Evolutionary conservation across 2,329 filamentous ascomycete species (phyloP), one percentile per base, ranked within the genome.

Genomic region (Pseudopithomyces maydicus): DNA sequence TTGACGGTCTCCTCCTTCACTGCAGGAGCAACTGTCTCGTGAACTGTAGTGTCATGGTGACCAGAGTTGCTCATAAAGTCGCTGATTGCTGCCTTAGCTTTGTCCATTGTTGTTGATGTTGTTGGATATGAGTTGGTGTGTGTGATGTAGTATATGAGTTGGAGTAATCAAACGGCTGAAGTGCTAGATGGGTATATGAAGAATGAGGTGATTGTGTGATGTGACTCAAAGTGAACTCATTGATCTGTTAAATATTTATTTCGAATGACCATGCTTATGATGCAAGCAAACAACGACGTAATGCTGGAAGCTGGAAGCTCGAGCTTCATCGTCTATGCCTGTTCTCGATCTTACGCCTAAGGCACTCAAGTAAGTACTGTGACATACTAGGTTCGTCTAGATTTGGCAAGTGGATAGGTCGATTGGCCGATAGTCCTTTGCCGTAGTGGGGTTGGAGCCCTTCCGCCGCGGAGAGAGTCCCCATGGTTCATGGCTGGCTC

Each of bases 11-110:
- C 87, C 17, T 88, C 80, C 5, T 81, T 80, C 2, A 90, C 82
- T 12, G 84, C 82, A 0, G 84, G 82, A 39, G 84, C 82, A 41
- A 89, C 82, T 8, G 81, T 82, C 74, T 90, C 86, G 59, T 90
- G 84, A 3, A 91, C 86, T 14, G 84, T 88, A n/a, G 88, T 91
- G 67, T 88, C 85, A 65, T 90, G 83, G 61, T 90, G 84, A 55
- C 87, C 87, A 55, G 85, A 79, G 65, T 83, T 82, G 70, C 64
- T 52, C 65, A 88, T 81, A 78, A 90, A 88, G 69, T 82, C 82
- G 45, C 78, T 77, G 67, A 90, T 82, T 57, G 83, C 84, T 67
- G 81, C 79, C 79, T 87, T 89, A 38, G 87, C 86, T 71, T 85
- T 85, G 15, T 90, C 82, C 87, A 90, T 74, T 61, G 49, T 68